These are phyloP conservation scores for Luzula sylvatica DNA, from an alignment of 176 grass and related monocot species.

Conservation along the genomic window DNA sequence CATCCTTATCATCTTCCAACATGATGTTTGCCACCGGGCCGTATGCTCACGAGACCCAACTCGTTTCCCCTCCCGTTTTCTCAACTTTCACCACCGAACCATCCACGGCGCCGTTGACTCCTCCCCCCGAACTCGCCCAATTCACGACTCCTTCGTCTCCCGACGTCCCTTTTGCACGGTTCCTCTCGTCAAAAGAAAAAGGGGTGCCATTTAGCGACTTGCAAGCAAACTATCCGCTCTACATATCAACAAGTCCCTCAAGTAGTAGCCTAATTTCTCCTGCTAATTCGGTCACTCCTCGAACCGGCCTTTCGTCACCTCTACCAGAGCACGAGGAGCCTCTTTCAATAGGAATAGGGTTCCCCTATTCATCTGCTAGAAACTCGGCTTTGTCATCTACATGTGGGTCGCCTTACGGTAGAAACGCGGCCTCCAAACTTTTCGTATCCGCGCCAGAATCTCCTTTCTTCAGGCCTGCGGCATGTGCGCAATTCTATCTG, in stretches of 20 bases:
- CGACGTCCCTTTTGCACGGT: constrained; percentile 77
- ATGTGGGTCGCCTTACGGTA: constrained; percentile 66
- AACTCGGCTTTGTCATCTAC: constrained; percentile 36
- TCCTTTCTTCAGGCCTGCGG: constrained; percentile 63
- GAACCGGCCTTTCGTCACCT: constrained; percentile 75
- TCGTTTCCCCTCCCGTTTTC: constrained; percentile 71
- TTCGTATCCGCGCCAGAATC: constrained; percentile 45
- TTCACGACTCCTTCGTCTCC: constrained; percentile 77
- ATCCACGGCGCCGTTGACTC: constrained; percentile 76
- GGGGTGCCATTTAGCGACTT: constrained; percentile 20
- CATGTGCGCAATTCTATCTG: constrained; percentile 75
- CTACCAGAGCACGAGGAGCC: constrained; percentile 60
- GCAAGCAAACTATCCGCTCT: constrained; percentile 67
- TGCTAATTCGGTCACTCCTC: constrained; percentile 72
- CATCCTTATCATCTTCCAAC: constrained; percentile 54
- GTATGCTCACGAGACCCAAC: constrained; percentile 79
- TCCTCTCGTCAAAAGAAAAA: constrained; percentile 47
- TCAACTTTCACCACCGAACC: constrained; percentile 89
- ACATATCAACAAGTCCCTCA: constrained; percentile 56
- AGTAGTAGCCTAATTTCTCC: constrained; percentile 86
- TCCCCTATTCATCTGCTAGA: constrained; percentile 45
- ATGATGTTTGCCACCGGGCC: constrained; percentile 76
- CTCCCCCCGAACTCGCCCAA: constrained; percentile 76
- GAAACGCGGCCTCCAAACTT: constrained; percentile 56
- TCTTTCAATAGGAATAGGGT: constrained; percentile 9